phyloP scores from a whole-genome alignment of 805 yeast genomes.

The Cephaloascus fragrans region DNA sequence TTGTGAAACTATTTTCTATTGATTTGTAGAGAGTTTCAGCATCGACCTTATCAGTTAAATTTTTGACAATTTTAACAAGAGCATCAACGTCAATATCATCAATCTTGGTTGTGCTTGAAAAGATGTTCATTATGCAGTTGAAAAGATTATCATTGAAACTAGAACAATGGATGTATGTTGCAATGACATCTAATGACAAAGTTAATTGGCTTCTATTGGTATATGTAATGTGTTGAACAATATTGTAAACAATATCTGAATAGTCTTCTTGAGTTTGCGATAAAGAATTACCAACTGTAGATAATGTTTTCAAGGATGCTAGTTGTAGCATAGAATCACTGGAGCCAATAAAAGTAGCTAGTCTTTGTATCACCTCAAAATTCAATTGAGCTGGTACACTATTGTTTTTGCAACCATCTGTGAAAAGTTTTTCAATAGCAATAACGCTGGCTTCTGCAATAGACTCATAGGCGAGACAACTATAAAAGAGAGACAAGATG shows the following conservation, averaged over 20 bases:
- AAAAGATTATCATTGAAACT: neutral
- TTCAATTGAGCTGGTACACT: neutral
- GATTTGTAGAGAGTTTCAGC: neutral
- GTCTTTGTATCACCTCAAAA: neutral
- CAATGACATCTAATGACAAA: neutral
- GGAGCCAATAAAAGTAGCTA: constrained; percentile 1
- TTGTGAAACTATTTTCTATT: no score
- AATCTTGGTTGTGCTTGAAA: neutral
- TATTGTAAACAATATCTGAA: constrained; percentile 5
- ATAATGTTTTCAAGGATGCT: neutral
- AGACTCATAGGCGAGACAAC: neutral
- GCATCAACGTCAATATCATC: neutral
- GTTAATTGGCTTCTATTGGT: neutral
- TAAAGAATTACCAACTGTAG: neutral
- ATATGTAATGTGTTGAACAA: constrained; percentile 1
- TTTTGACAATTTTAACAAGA: neutral
- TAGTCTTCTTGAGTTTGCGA: neutral
- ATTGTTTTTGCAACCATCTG: constrained; percentile 1
- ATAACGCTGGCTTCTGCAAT: neutral
- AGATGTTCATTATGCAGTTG: neutral
- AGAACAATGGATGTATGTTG: neutral
- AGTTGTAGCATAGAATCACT: neutral
- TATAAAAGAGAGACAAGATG: neutral
- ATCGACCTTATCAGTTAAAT: neutral
- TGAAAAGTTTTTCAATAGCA: neutral